Percentiles rank a stretch among this genome's conserved stretches.
phyloP scores from a whole-genome alignment of 176 grass and related monocot genomes.

The Hyparrhenia diplandra region DNA sequence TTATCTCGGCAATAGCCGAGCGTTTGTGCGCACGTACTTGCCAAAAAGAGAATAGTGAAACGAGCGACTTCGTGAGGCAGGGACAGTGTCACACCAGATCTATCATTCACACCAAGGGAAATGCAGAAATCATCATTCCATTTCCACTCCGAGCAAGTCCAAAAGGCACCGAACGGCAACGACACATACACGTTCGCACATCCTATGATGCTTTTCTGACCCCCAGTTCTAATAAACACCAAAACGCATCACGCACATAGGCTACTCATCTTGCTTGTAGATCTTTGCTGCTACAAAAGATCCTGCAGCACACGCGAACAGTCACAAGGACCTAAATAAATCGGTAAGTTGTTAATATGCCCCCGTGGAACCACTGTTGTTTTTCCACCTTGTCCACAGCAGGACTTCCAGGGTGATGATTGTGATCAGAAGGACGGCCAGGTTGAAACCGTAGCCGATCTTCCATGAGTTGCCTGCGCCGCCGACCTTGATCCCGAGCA shows the following conservation, averaged over 20 bases:
- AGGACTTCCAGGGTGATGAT: constrained; percentile 78
- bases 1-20: not conserved
- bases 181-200: not conserved
- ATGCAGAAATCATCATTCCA: not conserved
- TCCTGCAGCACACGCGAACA: not conserved
- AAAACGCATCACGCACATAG: not conserved
- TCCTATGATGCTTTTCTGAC: not conserved
- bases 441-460: constrained; percentile 80
- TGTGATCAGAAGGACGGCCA: constrained; percentile 64
- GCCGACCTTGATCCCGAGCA: constrained; percentile 73
- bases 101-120: not conserved
- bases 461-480: constrained; percentile 74
- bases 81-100: not conserved
- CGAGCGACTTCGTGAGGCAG: not conserved
- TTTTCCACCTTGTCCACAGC: constrained; percentile 67
- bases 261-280: not conserved
- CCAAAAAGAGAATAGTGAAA: too few species aligned
- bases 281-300: not conserved
- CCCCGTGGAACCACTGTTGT: constrained; percentile 31
- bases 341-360: constrained; percentile 32
- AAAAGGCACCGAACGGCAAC: not conserved
- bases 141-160: not conserved
- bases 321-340: constrained; percentile 1
- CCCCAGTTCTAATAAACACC: not conserved
- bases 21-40: not conserved